Conservation (phyloP, 306 rosid genomes). For the Senna siamea region DNA sequence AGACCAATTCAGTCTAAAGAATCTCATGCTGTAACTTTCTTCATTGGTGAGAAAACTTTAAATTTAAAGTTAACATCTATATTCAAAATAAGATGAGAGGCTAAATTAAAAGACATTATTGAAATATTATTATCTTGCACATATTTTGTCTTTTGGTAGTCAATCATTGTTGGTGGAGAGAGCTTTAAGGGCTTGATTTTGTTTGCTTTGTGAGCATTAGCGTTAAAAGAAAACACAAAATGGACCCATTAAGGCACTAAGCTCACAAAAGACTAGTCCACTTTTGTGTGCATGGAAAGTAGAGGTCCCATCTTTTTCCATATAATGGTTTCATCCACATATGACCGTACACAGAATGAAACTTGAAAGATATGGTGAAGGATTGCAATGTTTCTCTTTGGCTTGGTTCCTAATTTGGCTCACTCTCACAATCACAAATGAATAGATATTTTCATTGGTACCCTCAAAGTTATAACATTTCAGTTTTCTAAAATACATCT, state of each 20-base stretch:
- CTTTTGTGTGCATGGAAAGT: conserved; percentile 54
- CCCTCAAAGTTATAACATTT: too few species aligned
- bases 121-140: not conserved
- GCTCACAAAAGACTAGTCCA: conserved; percentile 44
- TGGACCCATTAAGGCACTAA: conserved; percentile 68
- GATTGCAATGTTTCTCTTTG: too few species aligned
- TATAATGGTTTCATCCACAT: conserved; percentile 38
- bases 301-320: conserved; percentile 50
- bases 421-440: too few species aligned
- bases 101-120: too few species aligned
- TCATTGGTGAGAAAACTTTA: conserved; percentile 68
- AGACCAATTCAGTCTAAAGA: conserved; percentile 80
- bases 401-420: too few species aligned
- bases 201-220: conserved; percentile 53
- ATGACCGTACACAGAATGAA: conserved; percentile 40
- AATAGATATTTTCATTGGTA: too few species aligned
- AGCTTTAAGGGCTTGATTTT: conserved; percentile 40
- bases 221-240: conserved; percentile 42
- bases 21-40: conserved; percentile 86
- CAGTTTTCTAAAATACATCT: too few species aligned
- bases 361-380: too few species aligned
- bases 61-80: not conserved
- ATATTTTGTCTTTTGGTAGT: conserved; percentile 39
- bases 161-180: conserved; percentile 42
- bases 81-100: too few species aligned